Percentiles rank a stretch among this genome's conserved stretches.
phyloP scores from a whole-genome alignment of 1,284 basidiomycete species.

The Cryptococcus sp. region DNA sequence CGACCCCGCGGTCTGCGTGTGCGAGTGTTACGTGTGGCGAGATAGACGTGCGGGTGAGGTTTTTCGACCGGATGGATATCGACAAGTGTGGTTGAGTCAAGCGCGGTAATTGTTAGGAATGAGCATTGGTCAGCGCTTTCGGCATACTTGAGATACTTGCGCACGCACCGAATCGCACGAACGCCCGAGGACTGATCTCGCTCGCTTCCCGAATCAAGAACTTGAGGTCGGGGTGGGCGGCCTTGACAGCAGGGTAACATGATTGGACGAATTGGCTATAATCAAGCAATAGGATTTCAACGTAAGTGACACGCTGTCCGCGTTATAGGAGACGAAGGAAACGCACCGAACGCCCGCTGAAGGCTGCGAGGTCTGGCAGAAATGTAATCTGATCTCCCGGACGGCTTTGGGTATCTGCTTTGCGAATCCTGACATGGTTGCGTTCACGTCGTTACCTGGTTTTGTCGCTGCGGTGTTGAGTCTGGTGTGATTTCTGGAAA shows the following conservation, averaged over 20 bases:
- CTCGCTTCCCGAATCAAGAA: conserved; percentile 86
- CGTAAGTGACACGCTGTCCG: too few relatives aligned
- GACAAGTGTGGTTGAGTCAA: background rate
- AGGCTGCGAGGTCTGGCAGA: conserved; percentile 75
- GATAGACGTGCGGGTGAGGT: background rate
- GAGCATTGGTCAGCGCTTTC: background rate
- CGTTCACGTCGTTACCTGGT: background rate
- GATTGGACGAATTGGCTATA: conserved; percentile 78
- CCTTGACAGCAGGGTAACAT: conserved; percentile 78
- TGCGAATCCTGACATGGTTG: conserved; percentile 57
- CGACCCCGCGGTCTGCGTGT: conserved; percentile 47
- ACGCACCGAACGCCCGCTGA: conserved; percentile 80
- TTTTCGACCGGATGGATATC: background rate
- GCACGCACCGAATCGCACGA: conserved; percentile 83
- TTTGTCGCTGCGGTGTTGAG: background rate
- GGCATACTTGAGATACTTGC: background rate
- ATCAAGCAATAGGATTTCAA: too few relatives aligned
- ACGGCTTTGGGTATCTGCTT: conserved; percentile 79
- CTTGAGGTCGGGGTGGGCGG: conserved; percentile 85
- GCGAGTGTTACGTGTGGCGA: background rate
- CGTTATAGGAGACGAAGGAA: background rate
- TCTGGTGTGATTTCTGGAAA: background rate
- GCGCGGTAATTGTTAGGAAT: background rate
- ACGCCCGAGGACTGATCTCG: conserved; percentile 81
- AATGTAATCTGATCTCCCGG: conserved; percentile 81